Evolutionary conservation across 176 grass and related monocot species (phyloP).

Genomic region (Echinochloa phyllopogon): DNA sequence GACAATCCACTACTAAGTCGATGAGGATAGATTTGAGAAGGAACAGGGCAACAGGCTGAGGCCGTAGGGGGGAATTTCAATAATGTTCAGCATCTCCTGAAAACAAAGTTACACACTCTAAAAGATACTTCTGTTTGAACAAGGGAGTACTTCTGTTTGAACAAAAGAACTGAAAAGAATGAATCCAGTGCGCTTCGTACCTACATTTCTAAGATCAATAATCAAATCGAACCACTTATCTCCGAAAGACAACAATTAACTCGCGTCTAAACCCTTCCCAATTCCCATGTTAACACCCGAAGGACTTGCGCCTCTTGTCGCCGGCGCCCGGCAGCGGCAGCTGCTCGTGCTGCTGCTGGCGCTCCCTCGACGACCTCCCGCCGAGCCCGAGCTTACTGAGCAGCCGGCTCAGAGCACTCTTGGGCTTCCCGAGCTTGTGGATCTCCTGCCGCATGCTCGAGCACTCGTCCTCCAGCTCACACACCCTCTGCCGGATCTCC

Average conservation of each 20-base stretch:
- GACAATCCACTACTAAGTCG: not conserved
- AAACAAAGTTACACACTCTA: not conserved
- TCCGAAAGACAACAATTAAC: not conserved
- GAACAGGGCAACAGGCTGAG: not conserved
- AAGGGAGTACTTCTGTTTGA: not conserved
- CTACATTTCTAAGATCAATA: not conserved
- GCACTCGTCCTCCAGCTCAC: slow-evolving; percentile 70
- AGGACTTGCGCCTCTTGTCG: slow-evolving; percentile 36
- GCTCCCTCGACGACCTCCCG: slow-evolving; percentile 15
- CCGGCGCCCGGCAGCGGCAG: slow-evolving; percentile 11
- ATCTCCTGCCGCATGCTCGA: slow-evolving; percentile 67
- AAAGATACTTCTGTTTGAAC: not conserved
- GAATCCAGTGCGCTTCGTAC: not conserved
- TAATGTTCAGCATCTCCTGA: not conserved
- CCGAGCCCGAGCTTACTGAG: slow-evolving; percentile 57
- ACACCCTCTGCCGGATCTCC: slow-evolving; percentile 59
- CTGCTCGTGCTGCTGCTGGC: not conserved
- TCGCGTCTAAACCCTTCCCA: not conserved
- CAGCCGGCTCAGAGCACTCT: slow-evolving; percentile 50
- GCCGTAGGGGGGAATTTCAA: not conserved
- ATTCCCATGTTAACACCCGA: slow-evolving; percentile 22
- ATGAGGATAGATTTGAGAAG: not conserved
- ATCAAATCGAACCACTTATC: not conserved
- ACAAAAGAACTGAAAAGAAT: not conserved
- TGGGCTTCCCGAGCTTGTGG: slow-evolving; percentile 57